Percentiles rank a stretch among this genome's conserved stretches.
These are phyloP conservation scores for Mallotus japonicus DNA, from an alignment of 441 rosid genomes.

Conservation along the genomic window DNA sequence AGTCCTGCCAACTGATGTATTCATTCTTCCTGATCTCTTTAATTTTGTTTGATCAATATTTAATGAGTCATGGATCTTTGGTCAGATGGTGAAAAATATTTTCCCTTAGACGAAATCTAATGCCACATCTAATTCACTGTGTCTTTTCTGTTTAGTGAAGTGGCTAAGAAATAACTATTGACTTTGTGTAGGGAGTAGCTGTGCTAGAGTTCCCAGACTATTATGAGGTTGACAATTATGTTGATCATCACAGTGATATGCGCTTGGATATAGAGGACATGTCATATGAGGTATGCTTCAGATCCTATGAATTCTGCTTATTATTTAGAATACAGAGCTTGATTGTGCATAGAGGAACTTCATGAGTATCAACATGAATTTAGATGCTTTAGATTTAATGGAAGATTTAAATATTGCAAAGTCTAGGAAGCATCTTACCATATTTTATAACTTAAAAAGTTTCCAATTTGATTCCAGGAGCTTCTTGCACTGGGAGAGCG, in stretches of 20 bases:
- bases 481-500: conserved; percentile 84
- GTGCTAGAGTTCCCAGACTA: conserved; percentile 51
- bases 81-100: background rate
- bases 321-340: conserved; percentile 5
- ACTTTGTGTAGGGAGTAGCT: conserved; percentile 60
- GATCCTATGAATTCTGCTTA: background rate
- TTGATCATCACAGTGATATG: conserved; percentile 83
- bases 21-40: conserved; percentile 15
- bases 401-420: background rate
- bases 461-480: conserved; percentile 45
- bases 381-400: conserved; percentile 5
- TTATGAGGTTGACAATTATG: conserved; percentile 45
- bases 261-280: conserved; percentile 90
- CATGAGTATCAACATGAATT: background rate
- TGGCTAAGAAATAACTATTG: conserved; percentile 16
- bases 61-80: conserved; percentile 3
- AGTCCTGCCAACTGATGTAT: conserved; percentile 61
- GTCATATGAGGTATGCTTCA: conserved; percentile 76
- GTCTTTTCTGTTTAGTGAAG: conserved; percentile 1
- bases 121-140: background rate
- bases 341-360: background rate
- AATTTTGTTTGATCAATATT: conserved; percentile 15
- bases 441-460: too few relatives aligned
- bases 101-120: background rate
- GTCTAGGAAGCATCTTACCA: background rate